Base-by-base conservation (phyloP, 2,329 filamentous ascomycete species). In the Nannizzia gypsea region DNA sequence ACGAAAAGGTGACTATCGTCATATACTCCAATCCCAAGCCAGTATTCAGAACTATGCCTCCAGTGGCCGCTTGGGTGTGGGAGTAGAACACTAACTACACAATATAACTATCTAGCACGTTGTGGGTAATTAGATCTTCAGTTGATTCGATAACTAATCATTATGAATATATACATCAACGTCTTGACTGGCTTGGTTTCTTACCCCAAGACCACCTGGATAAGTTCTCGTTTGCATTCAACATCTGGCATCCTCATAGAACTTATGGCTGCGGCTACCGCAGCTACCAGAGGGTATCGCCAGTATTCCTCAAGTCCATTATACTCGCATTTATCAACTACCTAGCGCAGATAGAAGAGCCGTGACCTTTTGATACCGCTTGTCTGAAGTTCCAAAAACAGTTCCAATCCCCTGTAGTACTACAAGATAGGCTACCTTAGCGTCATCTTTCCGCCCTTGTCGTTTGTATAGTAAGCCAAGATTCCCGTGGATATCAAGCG, bases 151-250 rank as follows among this genome's bases (percentile, higher is more conserved):
- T 20, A 17, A 44, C 20, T 4, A 44, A 3, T 17, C 79, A 73
- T 95, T 88, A 67, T 85, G 84, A 64, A 93, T 77, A 62, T 95
- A 73, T 89, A 92, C 52, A 95, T 87, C 61, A 95, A 81, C 4
- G 40, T 17, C n/a, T 44, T 44, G 40, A 44, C 40, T 0, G 80
- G 86, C 71, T 83, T 87, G 64, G 65, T 63, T 13, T 61, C 42
- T 68, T 80, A 79, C 66, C 85, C 85, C 5, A 86, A 87, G 34
- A 83, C 80, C 56, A 95, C 74, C 38, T 67, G 63, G 9, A 68
- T 55, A 56, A 95, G 81, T 66, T 85, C 82, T 63, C 78, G 77
- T 9, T 90, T 95, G 54, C 90, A 90, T 56, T 87, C 83, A 61
- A 92, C 83, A 69, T 95, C n/a, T 95, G 71, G 95, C 85, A 69